Evolutionary conservation across 352 stramenopile species (phyloP).

Genomic region (Phytophthora pinifolia): DNA sequence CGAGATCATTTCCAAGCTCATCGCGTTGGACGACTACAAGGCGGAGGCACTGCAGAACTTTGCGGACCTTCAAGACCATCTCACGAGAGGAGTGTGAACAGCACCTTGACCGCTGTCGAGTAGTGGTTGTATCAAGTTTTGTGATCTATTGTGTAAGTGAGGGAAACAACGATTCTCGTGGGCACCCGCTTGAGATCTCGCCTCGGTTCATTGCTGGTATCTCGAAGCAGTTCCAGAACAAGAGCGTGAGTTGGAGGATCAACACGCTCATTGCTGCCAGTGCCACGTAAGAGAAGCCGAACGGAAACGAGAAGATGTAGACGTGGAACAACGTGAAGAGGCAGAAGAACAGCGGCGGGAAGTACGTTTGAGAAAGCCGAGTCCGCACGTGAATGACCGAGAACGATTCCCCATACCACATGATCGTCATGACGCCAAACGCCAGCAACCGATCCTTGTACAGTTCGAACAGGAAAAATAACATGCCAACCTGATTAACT

Average conservation of each 20-base stretch:
- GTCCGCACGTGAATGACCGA: constrained; percentile 86
- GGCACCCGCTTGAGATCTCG: constrained; percentile 36
- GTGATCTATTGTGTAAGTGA: constrained; percentile 10
- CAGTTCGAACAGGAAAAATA: constrained; percentile 96
- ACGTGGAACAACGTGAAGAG: constrained; percentile 95
- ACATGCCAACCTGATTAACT: constrained; percentile 82
- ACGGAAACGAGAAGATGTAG: constrained; percentile 94
- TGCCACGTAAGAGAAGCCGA: constrained; percentile 92
- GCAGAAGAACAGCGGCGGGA: constrained; percentile 91
- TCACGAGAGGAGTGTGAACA: constrained; percentile 67
- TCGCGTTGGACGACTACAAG: constrained; percentile 56
- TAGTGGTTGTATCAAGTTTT: not conserved
- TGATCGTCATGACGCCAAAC: constrained; percentile 87
- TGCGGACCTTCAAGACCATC: constrained; percentile 70
- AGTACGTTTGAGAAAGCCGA: constrained; percentile 72
- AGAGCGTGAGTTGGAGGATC: constrained; percentile 58
- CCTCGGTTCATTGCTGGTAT: constrained; percentile 55
- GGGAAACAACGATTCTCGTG: constrained; percentile 30
- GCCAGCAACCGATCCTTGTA: constrained; percentile 93
- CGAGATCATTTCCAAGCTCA: constrained; percentile 55
- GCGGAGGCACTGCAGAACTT: constrained; percentile 67
- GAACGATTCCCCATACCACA: constrained; percentile 92
- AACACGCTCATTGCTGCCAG: constrained; percentile 43
- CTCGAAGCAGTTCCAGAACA: constrained; percentile 76
- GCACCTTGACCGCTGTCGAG: constrained; percentile 52